Conservation (phyloP, 2,329 filamentous ascomycete species). For the Amauroascus verrucosus region DNA sequence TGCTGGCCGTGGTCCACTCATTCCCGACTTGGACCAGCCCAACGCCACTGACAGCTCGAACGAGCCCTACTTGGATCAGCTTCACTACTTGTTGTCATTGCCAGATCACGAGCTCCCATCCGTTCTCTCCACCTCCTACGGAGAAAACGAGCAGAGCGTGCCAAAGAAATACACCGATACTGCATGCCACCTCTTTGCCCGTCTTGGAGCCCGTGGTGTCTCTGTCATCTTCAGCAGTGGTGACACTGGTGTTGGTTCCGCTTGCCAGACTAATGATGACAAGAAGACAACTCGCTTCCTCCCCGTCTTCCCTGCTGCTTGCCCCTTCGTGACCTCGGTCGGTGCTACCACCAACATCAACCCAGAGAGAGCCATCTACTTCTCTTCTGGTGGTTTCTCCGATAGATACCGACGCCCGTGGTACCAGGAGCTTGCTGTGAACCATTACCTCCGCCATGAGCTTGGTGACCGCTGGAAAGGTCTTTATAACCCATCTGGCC, state of each 20-base stretch:
- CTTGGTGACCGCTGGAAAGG: constrained; percentile 35
- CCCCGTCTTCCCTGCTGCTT: constrained; percentile 47
- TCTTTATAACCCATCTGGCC: constrained; percentile 43
- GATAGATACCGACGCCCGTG: constrained; percentile 38
- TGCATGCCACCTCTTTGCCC: constrained; percentile 53
- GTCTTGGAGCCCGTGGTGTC: constrained; percentile 58
- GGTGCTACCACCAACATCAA: constrained; percentile 46
- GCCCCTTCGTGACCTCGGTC: constrained; percentile 55
- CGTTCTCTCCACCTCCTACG: constrained; percentile 60
- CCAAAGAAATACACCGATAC: constrained; percentile 50
- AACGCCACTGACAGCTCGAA: constrained; percentile 40
- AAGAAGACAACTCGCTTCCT: constrained; percentile 44
- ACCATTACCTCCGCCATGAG: constrained; percentile 34
- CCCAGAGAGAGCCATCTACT: constrained; percentile 43
- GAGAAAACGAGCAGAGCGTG: constrained; percentile 55
- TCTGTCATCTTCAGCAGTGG: constrained; percentile 56
- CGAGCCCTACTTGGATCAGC: constrained; percentile 57
- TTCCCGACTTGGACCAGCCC: constrained; percentile 40
- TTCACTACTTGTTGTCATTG: constrained; percentile 49
- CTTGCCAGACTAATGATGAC: constrained; percentile 47
- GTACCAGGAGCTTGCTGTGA: constrained; percentile 41
- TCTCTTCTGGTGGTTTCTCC: constrained; percentile 42
- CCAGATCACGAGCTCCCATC: constrained; percentile 49
- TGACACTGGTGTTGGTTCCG: constrained; percentile 49
- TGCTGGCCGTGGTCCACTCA: constrained; percentile 45